These are phyloP conservation scores for Cryptococcus depauperatus DNA, from an alignment of 1,284 basidiomycete species.

Conservation along the genomic window DNA sequence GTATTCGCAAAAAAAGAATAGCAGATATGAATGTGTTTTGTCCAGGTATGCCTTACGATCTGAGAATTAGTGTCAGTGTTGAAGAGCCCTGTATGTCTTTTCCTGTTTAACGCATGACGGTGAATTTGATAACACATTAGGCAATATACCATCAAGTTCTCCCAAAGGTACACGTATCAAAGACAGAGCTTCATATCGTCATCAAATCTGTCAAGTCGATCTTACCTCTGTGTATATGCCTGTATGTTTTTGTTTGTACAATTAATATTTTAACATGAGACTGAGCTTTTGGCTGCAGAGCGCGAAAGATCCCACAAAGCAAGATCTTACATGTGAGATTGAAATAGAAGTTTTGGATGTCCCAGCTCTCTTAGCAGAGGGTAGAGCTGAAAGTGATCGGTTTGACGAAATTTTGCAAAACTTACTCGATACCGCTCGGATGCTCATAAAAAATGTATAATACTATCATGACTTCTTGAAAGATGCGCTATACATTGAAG, in stretches of 20 bases:
- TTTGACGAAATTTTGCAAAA: slow-evolving; percentile 49
- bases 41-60: slow-evolving; percentile 77
- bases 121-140: neutral
- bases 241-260: slow-evolving; percentile 18
- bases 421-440: slow-evolving; percentile 49
- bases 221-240: slow-evolving; percentile 74
- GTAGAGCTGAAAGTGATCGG: slow-evolving; percentile 41
- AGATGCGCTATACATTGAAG: too few relatives aligned
- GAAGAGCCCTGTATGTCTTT: slow-evolving; percentile 53
- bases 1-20: slow-evolving; percentile 69
- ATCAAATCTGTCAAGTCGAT: slow-evolving; percentile 87
- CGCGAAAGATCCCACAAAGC: neutral
- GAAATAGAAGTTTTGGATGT: slow-evolving; percentile 53
- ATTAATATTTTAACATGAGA: neutral
- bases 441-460: slow-evolving; percentile 44
- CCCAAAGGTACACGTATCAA: slow-evolving; percentile 62
- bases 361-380: slow-evolving; percentile 47
- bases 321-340: slow-evolving; percentile 48
- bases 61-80: slow-evolving; percentile 80
- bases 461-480: neutral
- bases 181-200: slow-evolving; percentile 84
- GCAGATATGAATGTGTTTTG: slow-evolving; percentile 81
- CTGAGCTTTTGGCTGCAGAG: neutral
- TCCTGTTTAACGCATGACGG: neutral
- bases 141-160: slow-evolving; percentile 37